A percentile compares a stretch with the other conserved stretches of the same genome.
These are phyloP conservation scores for Rhizopogon sp. DNA, from an alignment of 768 basidiomycete species.

Conservation along the genomic window DNA sequence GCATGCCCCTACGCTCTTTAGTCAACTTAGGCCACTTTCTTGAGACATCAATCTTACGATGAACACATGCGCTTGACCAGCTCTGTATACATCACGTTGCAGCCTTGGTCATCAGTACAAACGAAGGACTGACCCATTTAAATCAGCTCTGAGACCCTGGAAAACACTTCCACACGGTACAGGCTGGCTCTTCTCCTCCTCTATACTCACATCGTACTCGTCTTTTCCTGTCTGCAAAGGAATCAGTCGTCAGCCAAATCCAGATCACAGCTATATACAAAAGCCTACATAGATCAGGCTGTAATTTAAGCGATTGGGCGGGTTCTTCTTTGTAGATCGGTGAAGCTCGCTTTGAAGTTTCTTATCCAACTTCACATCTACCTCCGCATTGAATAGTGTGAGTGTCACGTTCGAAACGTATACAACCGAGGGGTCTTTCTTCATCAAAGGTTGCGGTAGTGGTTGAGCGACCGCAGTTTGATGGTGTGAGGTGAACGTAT, in stretches of 20 bases:
- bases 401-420: conserved; percentile 23
- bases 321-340: conserved; percentile 93
- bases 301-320: conserved; percentile 69
- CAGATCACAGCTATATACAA: not conserved
- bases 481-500: conserved; percentile 17
- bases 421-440: conserved; percentile 21
- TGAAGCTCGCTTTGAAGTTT: conserved; percentile 71
- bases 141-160: conserved; percentile 79
- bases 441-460: conserved; percentile 7
- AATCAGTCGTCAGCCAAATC: not conserved
- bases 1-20: conserved; percentile 65
- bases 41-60: conserved; percentile 49
- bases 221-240: conserved; percentile 67
- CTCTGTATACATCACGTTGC: conserved; percentile 29
- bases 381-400: conserved; percentile 31
- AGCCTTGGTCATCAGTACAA: not conserved
- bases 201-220: conserved; percentile 68
- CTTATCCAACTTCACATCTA: conserved; percentile 58
- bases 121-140: conserved; percentile 58
- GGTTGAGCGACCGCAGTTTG: not conserved
- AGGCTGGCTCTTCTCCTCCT: conserved; percentile 58
- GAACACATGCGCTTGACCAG: conserved; percentile 73
- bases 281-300: conserved; percentile 77
- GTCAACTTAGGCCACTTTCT: conserved; percentile 3
- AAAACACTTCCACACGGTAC: conserved; percentile 76